phyloP scores from a whole-genome alignment of 345 rosid genomes.

The Linum usitatissimum region DNA sequence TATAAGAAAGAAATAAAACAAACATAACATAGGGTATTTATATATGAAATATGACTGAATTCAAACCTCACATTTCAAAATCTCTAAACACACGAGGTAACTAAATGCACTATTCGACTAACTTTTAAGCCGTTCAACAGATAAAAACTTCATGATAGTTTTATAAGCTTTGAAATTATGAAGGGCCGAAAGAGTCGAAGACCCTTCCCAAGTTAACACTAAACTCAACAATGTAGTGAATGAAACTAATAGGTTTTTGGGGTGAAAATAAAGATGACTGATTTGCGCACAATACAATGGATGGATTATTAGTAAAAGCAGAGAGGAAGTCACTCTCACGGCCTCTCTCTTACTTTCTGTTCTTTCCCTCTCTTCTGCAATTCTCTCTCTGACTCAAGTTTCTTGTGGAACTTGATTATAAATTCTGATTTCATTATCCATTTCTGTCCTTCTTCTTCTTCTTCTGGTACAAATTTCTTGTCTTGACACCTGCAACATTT shows the following conservation, averaged over 20 bases:
- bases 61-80: too few species aligned
- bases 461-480: constrained; percentile 5
- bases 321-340: background rate
- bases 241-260: background rate
- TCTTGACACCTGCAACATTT: constrained; percentile 6
- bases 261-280: background rate
- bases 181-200: too few species aligned
- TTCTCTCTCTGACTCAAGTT: constrained; percentile 3
- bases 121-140: too few species aligned
- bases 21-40: too few species aligned
- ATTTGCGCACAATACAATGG: background rate
- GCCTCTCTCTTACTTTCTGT: background rate
- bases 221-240: too few species aligned
- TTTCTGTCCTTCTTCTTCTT: background rate
- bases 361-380: background rate
- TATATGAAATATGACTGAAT: too few species aligned
- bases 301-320: background rate
- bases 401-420: constrained; percentile 5
- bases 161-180: too few species aligned
- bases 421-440: constrained; percentile 9
- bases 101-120: too few species aligned
- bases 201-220: too few species aligned
- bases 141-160: too few species aligned
- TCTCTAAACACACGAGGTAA: too few species aligned
- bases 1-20: too few species aligned